A percentile compares a stretch with the other conserved stretches of the same genome.
Conservation (phyloP, 257 asterid genomes). For the Gardenia jasminoides region DNA sequence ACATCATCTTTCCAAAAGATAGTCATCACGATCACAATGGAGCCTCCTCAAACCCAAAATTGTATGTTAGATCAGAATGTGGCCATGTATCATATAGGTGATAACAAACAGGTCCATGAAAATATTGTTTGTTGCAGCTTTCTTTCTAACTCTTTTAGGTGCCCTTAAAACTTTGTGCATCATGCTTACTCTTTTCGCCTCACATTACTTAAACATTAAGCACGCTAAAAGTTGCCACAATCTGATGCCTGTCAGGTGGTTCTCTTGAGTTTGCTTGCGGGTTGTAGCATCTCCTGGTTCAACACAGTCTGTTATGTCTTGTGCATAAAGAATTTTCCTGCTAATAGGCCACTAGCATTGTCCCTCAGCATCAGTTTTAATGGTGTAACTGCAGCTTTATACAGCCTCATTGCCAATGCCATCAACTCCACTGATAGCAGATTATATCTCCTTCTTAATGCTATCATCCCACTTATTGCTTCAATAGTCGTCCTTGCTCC, state of each 20-base stretch:
- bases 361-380: conserved; percentile 60
- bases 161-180: not conserved
- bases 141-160: not conserved
- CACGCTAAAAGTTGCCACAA: not conserved
- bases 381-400: conserved; percentile 62
- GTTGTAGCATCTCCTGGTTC: conserved; percentile 71
- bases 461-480: conserved; percentile 41
- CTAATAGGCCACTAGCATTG: conserved; percentile 47
- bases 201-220: too few relatives aligned
- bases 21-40: not conserved
- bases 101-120: not conserved
- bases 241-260: conserved; percentile 38
- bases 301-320: conserved; percentile 64
- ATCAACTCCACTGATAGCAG: conserved; percentile 36
- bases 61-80: not conserved
- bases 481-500: conserved; percentile 33
- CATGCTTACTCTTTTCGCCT: not conserved
- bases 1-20: too few relatives aligned
- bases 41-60: not conserved
- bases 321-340: conserved; percentile 52
- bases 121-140: not conserved
- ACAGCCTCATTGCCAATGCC: conserved; percentile 51
- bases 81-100: not conserved
- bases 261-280: conserved; percentile 49
- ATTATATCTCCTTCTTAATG: conserved; percentile 58